These are phyloP conservation scores for Singerocomus inundabilis DNA, from an alignment of 1,284 basidiomycete species.

Conservation along the genomic window DNA sequence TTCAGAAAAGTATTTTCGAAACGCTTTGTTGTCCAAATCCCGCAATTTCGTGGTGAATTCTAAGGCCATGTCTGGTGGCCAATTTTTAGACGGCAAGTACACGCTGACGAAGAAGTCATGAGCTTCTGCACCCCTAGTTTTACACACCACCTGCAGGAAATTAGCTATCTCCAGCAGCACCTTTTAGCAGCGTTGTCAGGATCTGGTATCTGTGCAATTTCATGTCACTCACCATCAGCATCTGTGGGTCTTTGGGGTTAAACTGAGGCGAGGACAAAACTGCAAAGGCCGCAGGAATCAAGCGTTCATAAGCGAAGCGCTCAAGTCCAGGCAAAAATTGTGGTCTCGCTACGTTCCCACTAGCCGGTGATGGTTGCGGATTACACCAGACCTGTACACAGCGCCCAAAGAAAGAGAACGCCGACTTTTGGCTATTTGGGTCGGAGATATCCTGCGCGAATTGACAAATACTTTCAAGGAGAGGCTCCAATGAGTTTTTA, in stretches of 20 bases:
- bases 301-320: constrained; percentile 85
- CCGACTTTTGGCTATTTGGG: constrained; percentile 72
- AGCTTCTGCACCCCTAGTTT: constrained; percentile 81
- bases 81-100: constrained; percentile 87
- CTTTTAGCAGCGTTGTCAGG: constrained; percentile 41
- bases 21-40: constrained; percentile 77
- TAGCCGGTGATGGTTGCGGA: constrained; percentile 38
- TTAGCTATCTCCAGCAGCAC: constrained; percentile 86
- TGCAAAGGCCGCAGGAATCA: constrained; percentile 82
- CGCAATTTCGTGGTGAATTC: constrained; percentile 80
- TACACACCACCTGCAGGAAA: constrained; percentile 78
- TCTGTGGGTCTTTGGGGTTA: constrained; percentile 87
- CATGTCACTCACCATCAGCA: constrained; percentile 61
- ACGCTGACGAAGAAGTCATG: constrained; percentile 77
- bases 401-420: constrained; percentile 80
- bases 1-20: constrained; percentile 89
- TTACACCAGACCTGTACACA: constrained; percentile 81
- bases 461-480: constrained; percentile 75
- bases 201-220: neutral
- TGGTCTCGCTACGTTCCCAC: constrained; percentile 37
- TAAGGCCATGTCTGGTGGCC: constrained; percentile 74
- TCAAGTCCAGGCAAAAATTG: constrained; percentile 87
- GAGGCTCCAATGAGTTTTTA: constrained; percentile 67
- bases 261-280: constrained; percentile 80
- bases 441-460: constrained; percentile 78